phyloP scores from a whole-genome alignment of 129 eudicot genomes.

The Centella asiatica region DNA sequence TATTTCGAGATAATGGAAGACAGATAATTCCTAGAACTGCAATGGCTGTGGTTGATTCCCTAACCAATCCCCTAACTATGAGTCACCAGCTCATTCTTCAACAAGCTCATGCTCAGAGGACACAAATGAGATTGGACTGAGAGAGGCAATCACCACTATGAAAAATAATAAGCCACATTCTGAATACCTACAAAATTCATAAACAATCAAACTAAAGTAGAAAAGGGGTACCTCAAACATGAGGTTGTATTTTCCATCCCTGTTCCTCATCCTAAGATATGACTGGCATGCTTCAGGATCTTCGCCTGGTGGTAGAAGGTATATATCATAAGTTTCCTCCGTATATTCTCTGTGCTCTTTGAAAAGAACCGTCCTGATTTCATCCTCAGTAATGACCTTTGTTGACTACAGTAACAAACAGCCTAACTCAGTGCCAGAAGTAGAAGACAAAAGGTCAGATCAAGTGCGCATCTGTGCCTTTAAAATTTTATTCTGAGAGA shows the following conservation, averaged over 20 bases:
- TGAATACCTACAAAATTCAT: too few species aligned
- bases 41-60: too few species aligned
- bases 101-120: too few species aligned
- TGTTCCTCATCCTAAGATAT: conserved; percentile 83
- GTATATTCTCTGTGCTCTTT: conserved; percentile 45
- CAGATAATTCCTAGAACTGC: too few species aligned
- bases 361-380: conserved; percentile 58
- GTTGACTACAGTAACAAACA: conserved; percentile 49
- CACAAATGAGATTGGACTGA: too few species aligned
- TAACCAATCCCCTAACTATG: too few species aligned
- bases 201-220: not conserved
- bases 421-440: conserved; percentile 20
- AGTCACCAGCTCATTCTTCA: too few species aligned
- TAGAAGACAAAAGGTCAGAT: conserved; percentile 10
- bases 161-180: too few species aligned
- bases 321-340: conserved; percentile 88
- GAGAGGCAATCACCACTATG: too few species aligned
- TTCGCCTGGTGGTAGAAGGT: conserved; percentile 95
- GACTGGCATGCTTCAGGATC: conserved; percentile 96
- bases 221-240: conserved; percentile 71
- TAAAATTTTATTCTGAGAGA: not conserved
- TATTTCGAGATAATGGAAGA: too few species aligned
- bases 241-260: conserved; percentile 86
- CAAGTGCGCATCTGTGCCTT: conserved; percentile 4
- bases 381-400: conserved; percentile 50